Evolutionary conservation across 148 eudicot genomes (phyloP), one percentile per base, ranked within the genome.

Genomic region (Camellia lanceoleosa): DNA sequence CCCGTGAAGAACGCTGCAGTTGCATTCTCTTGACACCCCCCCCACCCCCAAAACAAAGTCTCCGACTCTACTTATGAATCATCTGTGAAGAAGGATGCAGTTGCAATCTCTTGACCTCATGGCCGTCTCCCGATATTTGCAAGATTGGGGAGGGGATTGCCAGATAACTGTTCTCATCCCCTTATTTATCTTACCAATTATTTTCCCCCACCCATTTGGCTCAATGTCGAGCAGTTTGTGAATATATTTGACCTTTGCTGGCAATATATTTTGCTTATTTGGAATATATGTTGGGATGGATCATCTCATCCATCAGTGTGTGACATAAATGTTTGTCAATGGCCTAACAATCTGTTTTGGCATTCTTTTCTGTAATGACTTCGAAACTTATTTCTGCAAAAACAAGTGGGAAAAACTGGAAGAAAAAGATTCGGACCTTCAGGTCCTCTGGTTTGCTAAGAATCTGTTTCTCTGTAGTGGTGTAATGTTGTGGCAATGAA

Each of bases 31-130:
- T 77, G 47, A 72, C 84, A 20, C 54, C 38, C 38, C 1, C 84
- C 84, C 15, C 84, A 81, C 5, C 43, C 84, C 78, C 78, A 82
- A 78, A 23, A 23, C 30, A 23, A 82, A 78, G 81, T 82, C 52
- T 72, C 84, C 5, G 71, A 72, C 65, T 77, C 80, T 5, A 72
- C 64, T 16, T 55, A 49, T 46, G 78, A 43, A 71, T 23, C 78
- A 51, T 44, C 65, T 38, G 46, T 30, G 46, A 64, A 56, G 76
- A 73, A 78, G 70, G 46, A 30, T 18, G 65, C 73, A 54, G 54
- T 63, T 3, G 12, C 61, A 15, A 51, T 61, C 46, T 77, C 77
- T 5, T 77, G 47, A 72, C 84, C 52, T 71, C 44, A n/a, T 7
- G 3, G 5, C 54, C 64, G 74, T 78, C 72, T 63, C 70, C 78